A percentile compares a stretch with the other conserved stretches of the same genome.
phyloP scores from a whole-genome alignment of 768 basidiomycete genomes.

The Tylopilus plumbeoviolaceoides region DNA sequence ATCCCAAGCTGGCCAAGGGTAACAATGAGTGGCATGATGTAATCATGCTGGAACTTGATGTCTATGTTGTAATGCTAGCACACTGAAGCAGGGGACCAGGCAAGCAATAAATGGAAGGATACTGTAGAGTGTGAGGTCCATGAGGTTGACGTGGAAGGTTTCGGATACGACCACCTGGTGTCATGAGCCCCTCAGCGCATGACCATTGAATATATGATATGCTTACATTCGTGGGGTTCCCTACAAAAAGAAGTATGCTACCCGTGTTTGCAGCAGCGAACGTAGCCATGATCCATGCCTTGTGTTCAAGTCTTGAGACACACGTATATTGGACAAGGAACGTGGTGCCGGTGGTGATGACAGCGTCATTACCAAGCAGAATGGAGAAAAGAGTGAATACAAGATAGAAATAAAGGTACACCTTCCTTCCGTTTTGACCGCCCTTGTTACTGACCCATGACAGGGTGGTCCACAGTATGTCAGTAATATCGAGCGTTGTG shows the following conservation, averaged over 20 bases:
- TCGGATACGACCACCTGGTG: no score
- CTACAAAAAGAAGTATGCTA: no score
- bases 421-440: constrained; percentile 61
- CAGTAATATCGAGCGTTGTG: no score
- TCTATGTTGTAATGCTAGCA: constrained; percentile 56
- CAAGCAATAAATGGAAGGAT: constrained; percentile 71
- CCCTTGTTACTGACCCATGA: no score
- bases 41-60: constrained; percentile 44
- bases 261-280: no score
- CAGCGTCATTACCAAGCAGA: constrained; percentile 86
- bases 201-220: no score
- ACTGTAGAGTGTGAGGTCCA: constrained; percentile 81
- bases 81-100: constrained; percentile 56
- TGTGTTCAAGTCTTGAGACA: no score
- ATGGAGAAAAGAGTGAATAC: constrained; percentile 77
- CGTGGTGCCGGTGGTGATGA: constrained; percentile 27
- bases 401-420: constrained; percentile 78
- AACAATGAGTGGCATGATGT: constrained; percentile 41
- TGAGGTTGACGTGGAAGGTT: constrained; percentile 42
- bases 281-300: no score
- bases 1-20: constrained; percentile 63
- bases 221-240: no score
- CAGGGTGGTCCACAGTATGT: no score
- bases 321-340: no score
- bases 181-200: no score